Evolutionary conservation across 78 protist genomes (phyloP).

Genomic region (Dictyostelium brefeldianum): DNA sequence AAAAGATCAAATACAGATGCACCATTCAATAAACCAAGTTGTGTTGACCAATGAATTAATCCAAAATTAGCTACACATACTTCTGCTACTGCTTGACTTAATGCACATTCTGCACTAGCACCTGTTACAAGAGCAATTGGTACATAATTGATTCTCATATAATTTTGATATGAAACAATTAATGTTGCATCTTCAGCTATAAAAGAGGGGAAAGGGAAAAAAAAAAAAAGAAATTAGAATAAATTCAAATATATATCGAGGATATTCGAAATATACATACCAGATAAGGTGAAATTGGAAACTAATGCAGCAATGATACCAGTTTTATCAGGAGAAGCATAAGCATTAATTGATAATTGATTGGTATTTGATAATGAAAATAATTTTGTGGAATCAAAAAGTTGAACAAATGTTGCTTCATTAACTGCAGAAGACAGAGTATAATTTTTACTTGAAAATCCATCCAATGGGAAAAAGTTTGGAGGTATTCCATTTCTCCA

Average conservation of each 20-base stretch:
- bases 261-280: neutral
- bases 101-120: no score
- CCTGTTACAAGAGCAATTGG: neutral
- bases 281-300: neutral
- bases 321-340: no score
- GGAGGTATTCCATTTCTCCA: no score
- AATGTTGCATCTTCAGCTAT: neutral
- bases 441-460: no score
- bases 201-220: neutral
- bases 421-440: neutral
- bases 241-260: no score
- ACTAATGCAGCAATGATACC: neutral
- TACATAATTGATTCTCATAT: neutral
- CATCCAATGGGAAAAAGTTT: no score
- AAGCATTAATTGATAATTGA: no score
- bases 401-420: no score
- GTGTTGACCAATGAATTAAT: slow-evolving; percentile 21
- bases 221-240: neutral
- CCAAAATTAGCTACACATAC: neutral
- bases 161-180: neutral
- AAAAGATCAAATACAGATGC: neutral
- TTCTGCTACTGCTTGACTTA: neutral
- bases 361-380: no score
- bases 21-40: neutral
- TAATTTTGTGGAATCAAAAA: no score